A percentile compares a stretch with the other conserved stretches of the same genome.
Conservation (phyloP, 176 grass and related monocot genomes). For the Canna indica region DNA sequence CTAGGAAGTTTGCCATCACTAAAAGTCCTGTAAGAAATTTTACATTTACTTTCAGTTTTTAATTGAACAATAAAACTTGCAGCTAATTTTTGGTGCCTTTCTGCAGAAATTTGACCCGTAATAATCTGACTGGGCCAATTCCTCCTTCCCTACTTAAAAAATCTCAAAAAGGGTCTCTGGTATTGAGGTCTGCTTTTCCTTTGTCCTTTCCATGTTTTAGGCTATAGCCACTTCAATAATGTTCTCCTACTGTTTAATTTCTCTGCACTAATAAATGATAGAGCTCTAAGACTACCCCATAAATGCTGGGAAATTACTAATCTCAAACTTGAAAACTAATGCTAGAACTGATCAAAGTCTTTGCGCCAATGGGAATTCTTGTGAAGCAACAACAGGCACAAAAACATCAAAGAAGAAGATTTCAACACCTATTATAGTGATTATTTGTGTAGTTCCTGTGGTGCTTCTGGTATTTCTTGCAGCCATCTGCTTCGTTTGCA, state of each 20-base stretch:
- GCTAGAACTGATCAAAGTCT: constrained; percentile 35
- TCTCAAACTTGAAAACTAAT: neutral
- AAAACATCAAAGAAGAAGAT: constrained; percentile 12
- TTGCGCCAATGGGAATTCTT: constrained; percentile 14
- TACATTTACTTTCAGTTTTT: neutral
- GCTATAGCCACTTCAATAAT: no score
- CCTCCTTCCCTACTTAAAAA: constrained; percentile 35
- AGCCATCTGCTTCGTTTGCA: neutral
- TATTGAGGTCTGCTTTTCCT: constrained; percentile 40
- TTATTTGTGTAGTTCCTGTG: neutral
- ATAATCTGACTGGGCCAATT: constrained; percentile 37
- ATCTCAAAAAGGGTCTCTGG: constrained; percentile 37
- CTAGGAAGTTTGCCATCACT: constrained; percentile 32
- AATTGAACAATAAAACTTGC: neutral
- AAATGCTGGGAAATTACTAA: neutral
- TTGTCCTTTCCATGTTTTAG: no score
- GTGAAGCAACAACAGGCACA: neutral
- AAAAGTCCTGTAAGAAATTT: constrained; percentile 36
- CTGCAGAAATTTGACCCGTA: constrained; percentile 51
- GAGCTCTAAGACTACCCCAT: neutral
- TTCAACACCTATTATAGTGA: constrained; percentile 4
- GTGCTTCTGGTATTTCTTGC: neutral
- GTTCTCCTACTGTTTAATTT: no score
- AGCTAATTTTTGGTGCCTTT: neutral
- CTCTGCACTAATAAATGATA: no score